Evolutionary conservation across 495 filamentous ascomycete genomes (phyloP).

Genomic region (Xylaria longipes): DNA sequence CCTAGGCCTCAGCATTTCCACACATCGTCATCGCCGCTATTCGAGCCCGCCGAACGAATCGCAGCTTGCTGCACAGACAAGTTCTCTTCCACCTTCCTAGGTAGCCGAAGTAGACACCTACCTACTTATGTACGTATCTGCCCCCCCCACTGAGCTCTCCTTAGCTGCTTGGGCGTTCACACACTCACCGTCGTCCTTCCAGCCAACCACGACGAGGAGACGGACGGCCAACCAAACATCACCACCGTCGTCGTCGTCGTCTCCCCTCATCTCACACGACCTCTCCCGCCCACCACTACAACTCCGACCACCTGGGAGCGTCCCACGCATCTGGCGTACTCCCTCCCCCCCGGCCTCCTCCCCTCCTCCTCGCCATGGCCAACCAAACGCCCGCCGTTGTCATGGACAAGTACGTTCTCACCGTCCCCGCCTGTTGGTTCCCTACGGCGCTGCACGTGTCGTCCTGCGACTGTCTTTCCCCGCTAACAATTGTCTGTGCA

Average conservation of each 20-base stretch:
- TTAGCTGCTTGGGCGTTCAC: background rate
- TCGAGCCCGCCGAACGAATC: conserved; percentile 11
- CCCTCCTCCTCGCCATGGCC: conserved; percentile 69
- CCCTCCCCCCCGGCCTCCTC: conserved; percentile 31
- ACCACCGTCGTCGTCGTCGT: conserved; percentile 29
- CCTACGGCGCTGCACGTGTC: conserved; percentile 4
- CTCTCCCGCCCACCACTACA: conserved; percentile 8
- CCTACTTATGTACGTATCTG: background rate
- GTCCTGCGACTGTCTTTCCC: conserved; percentile 30
- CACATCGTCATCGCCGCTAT: conserved; percentile 20
- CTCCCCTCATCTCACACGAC: conserved; percentile 24
- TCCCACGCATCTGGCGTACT: conserved; percentile 31
- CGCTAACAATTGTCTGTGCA: conserved; percentile 33
- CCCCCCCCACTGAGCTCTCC: conserved; percentile 7
- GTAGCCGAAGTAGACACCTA: background rate
- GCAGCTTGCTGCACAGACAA: conserved; percentile 16
- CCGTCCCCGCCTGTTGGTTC: conserved; percentile 30
- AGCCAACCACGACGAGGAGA: conserved; percentile 25
- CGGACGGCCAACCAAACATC: conserved; percentile 27
- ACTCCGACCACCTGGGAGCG: conserved; percentile 27
- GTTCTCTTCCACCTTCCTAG: background rate
- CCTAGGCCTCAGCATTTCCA: conserved; percentile 13
- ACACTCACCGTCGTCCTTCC: background rate
- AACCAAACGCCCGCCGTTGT: conserved; percentile 99
- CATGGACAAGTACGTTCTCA: conserved; percentile 99